These are phyloP conservation scores for Mucor ambiguus DNA, from an alignment of 371 early-diverging fungal species.

Conservation along the genomic window DNA sequence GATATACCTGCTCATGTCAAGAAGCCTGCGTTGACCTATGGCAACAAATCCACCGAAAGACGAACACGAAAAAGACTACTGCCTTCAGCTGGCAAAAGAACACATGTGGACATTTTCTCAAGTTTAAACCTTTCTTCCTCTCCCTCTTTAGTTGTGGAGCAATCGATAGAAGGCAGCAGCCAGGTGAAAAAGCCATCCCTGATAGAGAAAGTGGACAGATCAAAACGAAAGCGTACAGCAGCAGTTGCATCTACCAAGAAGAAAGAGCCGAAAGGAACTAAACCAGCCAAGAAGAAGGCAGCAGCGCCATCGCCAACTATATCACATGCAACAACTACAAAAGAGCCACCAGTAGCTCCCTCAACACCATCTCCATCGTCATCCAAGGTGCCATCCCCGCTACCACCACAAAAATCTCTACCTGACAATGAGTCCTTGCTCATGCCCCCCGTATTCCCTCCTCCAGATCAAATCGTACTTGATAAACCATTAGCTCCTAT, in stretches of 20 bases:
- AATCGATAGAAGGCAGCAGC: background rate
- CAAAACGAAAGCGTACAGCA: background rate
- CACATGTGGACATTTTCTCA: conserved; percentile 9
- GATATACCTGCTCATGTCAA: background rate
- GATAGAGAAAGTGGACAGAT: background rate
- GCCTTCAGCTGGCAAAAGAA: background rate
- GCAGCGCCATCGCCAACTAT: background rate
- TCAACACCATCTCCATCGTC: background rate
- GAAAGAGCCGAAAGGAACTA: background rate
- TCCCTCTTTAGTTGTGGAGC: background rate
- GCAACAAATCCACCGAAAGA: conserved; percentile 1
- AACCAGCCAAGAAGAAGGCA: background rate
- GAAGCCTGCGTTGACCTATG: conserved; percentile 8
- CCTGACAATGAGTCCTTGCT: background rate
- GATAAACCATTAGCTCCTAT: background rate
- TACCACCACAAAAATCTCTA: background rate
- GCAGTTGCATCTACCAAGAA: background rate
- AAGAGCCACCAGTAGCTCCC: background rate
- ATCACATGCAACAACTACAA: background rate
- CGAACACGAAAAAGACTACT: background rate
- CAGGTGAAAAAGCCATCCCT: background rate
- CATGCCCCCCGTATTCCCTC: background rate
- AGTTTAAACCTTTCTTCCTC: background rate
- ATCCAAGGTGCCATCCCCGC: background rate
- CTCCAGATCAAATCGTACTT: background rate